phyloP scores from a whole-genome alignment of 306 rosid genomes.

The Clitoria ternatea region DNA sequence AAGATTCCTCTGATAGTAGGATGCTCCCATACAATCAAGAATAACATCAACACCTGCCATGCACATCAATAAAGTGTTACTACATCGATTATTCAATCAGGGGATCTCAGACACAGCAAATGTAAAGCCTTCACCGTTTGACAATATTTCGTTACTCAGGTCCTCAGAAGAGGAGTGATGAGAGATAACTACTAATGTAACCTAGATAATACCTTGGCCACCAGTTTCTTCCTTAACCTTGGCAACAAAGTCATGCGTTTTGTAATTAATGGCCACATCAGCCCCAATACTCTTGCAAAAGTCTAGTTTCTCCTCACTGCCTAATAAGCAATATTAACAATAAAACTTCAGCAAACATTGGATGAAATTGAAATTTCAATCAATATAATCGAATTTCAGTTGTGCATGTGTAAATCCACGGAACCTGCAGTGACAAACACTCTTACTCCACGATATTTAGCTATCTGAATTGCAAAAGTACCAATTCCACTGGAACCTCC shows the following conservation, averaged over 20 bases:
- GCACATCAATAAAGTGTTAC: neutral
- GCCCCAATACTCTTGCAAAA: conserved; percentile 81
- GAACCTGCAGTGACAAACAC: conserved; percentile 92
- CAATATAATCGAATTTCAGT: too few species aligned
- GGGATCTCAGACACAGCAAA: too few species aligned
- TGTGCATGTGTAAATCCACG: too few species aligned
- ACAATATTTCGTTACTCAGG: too few species aligned
- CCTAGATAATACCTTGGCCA: conserved; percentile 65
- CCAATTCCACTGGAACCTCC: conserved; percentile 99
- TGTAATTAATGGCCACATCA: conserved; percentile 86
- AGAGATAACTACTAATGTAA: neutral
- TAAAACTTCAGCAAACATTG: conserved; percentile 5
- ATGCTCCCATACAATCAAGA: conserved; percentile 85
- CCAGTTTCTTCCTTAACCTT: conserved; percentile 88
- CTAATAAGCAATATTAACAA: conserved; percentile 42
- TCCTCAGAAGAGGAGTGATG: neutral
- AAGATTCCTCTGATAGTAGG: conserved; percentile 62
- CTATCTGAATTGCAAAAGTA: conserved; percentile 94
- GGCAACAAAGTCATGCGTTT: conserved; percentile 79
- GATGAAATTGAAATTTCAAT: conserved; percentile 4
- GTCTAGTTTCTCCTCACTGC: conserved; percentile 77
- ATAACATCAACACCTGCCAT: conserved; percentile 91
- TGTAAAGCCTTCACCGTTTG: too few species aligned
- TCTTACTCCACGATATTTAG: conserved; percentile 64
- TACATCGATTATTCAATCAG: too few species aligned